phyloP scores from a whole-genome alignment of 2,329 filamentous ascomycete genomes.

The Cadophora sp. region DNA sequence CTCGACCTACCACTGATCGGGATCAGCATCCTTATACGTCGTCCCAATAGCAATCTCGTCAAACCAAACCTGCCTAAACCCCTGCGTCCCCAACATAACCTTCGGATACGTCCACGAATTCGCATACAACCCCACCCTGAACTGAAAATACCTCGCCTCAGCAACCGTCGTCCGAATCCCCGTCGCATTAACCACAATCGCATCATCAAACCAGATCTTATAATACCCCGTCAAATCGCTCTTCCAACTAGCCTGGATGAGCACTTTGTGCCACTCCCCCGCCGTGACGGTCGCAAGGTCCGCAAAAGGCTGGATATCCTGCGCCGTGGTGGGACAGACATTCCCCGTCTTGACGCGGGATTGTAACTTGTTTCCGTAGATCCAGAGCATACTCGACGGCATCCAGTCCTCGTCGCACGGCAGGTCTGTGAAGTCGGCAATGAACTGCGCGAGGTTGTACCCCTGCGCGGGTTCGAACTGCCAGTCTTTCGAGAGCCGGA shows the following conservation, averaged over 20 bases:
- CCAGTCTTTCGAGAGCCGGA: constrained; percentile 56
- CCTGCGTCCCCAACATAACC: constrained; percentile 49
- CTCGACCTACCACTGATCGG: constrained; percentile 37
- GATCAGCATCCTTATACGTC: constrained; percentile 49
- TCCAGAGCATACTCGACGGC: constrained; percentile 57
- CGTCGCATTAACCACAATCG: constrained; percentile 50
- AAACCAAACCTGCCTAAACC: constrained; percentile 56
- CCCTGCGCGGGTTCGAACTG: constrained; percentile 51
- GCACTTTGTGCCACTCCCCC: constrained; percentile 55
- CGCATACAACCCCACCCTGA: constrained; percentile 56
- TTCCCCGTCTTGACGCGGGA: constrained; percentile 52
- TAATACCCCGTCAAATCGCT: constrained; percentile 52
- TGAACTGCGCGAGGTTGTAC: constrained; percentile 60
- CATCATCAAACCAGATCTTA: constrained; percentile 56
- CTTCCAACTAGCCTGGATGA: constrained; percentile 55
- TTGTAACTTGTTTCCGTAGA: constrained; percentile 52
- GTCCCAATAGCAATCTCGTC: constrained; percentile 56
- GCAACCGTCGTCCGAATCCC: constrained; percentile 54
- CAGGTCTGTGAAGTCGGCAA: constrained; percentile 54
- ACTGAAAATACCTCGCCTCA: constrained; percentile 53
- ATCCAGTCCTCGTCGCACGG: constrained; percentile 54
- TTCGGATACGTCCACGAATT: constrained; percentile 57
- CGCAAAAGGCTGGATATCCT: constrained; percentile 44
- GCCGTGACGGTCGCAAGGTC: constrained; percentile 50
- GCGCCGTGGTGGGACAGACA: constrained; percentile 43